Base-by-base conservation (phyloP, 805 yeast species). In the Kazachstania psychrophila region DNA sequence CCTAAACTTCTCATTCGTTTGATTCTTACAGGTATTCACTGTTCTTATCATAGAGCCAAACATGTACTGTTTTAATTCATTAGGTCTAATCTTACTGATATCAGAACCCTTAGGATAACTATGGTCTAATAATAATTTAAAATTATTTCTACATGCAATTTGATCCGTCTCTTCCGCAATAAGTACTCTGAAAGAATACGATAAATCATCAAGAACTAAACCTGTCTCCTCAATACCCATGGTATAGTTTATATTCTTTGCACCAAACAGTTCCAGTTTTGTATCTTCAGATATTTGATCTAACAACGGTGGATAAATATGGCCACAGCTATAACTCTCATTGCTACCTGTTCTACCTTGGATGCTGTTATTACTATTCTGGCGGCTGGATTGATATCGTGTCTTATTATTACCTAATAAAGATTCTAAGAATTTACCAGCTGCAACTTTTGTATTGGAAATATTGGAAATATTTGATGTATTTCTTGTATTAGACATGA, bases 11-110 rank as follows among this genome's bases (percentile, higher is more conserved):
- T 33, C 63, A 24, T 43, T 47, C 7, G 24, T 11, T 25, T 46
- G 45, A 19, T 46, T 51, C 39, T 29, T 30, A 4, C 14, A 15
- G 5, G 42, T 48, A 29, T 45, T 56, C 32, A 40, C 56, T 39
- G 46, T 53, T 42, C 58, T 53, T 41, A 65, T 48, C 3, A 62
- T 60, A 12, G 66, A 64, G 1, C 70, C 68, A 46, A 65, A 65
- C 39, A 62, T 60, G 35, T 61, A 56, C 19, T 64, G 66, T 36
- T 58, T 52, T 31, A 65, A 42, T 31, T 62, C 61, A 37, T 46
- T 54, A 2, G 49, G 50, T 28, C 61, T 47, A 17, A 58, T 55
- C 23, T 50, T 52, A 15, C 48, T 51, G 42, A 52, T 46, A 15
- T 40, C 37, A 0, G 51, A 42, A 17, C 42, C 41, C 23, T 46